phyloP scores from a whole-genome alignment of 2,329 filamentous ascomycete species.

The Phialophora chinensis region DNA sequence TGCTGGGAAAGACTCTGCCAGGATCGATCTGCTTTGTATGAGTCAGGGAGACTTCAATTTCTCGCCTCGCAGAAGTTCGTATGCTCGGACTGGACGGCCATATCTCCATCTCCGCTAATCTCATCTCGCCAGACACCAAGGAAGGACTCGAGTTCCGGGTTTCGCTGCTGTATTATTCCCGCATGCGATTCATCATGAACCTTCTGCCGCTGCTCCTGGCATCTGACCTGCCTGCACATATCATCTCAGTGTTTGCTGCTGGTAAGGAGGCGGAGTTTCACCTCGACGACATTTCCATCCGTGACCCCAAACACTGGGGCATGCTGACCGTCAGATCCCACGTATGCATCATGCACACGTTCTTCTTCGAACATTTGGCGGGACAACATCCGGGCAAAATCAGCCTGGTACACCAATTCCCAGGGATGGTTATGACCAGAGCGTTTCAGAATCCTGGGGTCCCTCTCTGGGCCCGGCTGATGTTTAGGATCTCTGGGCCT shows the following conservation, averaged over 20 bases:
- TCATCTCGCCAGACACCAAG: slow-evolving; percentile 9
- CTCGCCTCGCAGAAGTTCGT: slow-evolving; percentile 4
- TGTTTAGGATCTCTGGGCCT: slow-evolving; percentile 1
- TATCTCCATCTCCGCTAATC: not conserved
- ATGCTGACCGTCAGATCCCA: slow-evolving; percentile 1
- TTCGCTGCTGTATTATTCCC: slow-evolving; percentile 26
- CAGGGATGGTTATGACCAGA: slow-evolving; percentile 14
- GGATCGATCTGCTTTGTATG: slow-evolving; percentile 59
- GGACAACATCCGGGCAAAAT: slow-evolving; percentile 6
- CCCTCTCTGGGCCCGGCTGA: not conserved
- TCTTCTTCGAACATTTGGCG: slow-evolving; percentile 15
- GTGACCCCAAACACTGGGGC: slow-evolving; percentile 18
- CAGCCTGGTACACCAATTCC: slow-evolving; percentile 13
- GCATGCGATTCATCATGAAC: slow-evolving; percentile 22
- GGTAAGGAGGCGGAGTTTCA: slow-evolving; percentile 19
- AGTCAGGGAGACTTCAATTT: slow-evolving; percentile 55
- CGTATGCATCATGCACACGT: slow-evolving; percentile 18
- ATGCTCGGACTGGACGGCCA: not conserved
- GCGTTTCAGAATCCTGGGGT: slow-evolving; percentile 17
- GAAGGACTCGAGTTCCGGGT: slow-evolving; percentile 24
- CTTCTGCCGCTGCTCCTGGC: slow-evolving; percentile 18
- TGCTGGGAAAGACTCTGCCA: slow-evolving; percentile 38
- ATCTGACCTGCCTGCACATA: slow-evolving; percentile 14
- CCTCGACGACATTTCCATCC: slow-evolving; percentile 20
- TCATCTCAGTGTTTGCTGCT: slow-evolving; percentile 21